Evolutionary conservation across 108 stramenopile genomes (phyloP), one percentile per base, ranked within the genome.

Genomic region (Pseudonitzschia pungens): DNA sequence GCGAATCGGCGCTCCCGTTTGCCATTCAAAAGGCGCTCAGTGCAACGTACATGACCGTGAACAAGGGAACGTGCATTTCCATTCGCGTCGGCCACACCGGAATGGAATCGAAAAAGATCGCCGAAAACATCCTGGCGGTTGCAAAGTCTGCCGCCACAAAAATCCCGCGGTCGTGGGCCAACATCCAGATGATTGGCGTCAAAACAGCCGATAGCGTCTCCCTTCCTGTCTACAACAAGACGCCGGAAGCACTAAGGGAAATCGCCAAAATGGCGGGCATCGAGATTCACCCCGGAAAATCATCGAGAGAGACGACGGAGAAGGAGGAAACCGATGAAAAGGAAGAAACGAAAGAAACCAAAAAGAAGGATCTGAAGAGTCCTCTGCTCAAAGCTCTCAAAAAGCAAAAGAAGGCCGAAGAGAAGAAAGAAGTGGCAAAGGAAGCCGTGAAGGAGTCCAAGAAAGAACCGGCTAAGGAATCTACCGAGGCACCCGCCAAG

Each of bases 101-200:
- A 60, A 93, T 96, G 92, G 53, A 86, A 12, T 43, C 65, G n/a
- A 31, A 82, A n/a, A 65, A 88, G 28, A 71, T 96, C 32, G 71
- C 76, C 36, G 93, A 81, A 29, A 97, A 97, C 73, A 78, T 93
- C 56, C 16, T 73, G 31, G 81, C 91, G 18, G 85, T 95, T 42
- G 73, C 85, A 9, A 48, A 67, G 0, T 57, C 76, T 21, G 88
- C 80, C 4, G 87, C 84, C 0, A 74, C 73, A 0, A 92, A 92
- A 57, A 80, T 96, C 6, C 97, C 95, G 33, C 80, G 87, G 16
- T 86, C 88, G 68, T 97, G 97, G 97, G 82, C 87, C 51, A 96
- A 96, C 73, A 77, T 97, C 28, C 86, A 85, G 64, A 77, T 86
- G 26, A 93, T 97, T 73, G 68, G 80, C 21, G 82, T 97, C 75